Evolutionary conservation across 192 early-diverging fungal genomes (phyloP).

Genomic region (Coemansia pectinata): DNA sequence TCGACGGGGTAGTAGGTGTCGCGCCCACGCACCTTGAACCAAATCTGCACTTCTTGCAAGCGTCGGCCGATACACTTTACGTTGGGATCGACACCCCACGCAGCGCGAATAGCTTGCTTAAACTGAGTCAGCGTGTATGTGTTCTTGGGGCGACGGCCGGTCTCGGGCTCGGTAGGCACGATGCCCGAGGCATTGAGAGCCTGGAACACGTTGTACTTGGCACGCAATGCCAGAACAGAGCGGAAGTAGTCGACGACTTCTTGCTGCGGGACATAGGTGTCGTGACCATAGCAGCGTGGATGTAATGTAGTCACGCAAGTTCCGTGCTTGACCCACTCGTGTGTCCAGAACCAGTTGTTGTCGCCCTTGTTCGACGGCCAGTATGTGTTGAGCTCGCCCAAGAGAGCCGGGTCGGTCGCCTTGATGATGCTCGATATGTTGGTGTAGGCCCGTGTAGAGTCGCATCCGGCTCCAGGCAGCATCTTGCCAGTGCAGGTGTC

Average conservation of each 20-base stretch:
- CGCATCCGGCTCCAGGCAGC: conserved; percentile 60
- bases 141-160: conserved; percentile 43
- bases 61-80: conserved; percentile 38
- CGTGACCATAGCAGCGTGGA: conserved; percentile 58
- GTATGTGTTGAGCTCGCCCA: conserved; percentile 60
- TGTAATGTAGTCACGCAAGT: conserved; percentile 70
- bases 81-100: conserved; percentile 52
- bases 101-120: conserved; percentile 30
- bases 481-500: conserved; percentile 63
- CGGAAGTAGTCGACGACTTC: conserved; percentile 65
- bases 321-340: conserved; percentile 84
- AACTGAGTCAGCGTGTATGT: conserved; percentile 44
- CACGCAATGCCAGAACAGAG: conserved; percentile 56
- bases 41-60: conserved; percentile 49
- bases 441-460: conserved; percentile 60
- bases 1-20: conserved; percentile 46
- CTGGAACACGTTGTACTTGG: conserved; percentile 58
- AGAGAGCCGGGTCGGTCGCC: conserved; percentile 5
- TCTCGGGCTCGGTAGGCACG: conserved; percentile 43
- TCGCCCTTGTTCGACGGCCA: conserved; percentile 73
- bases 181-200: conserved; percentile 54
- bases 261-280: conserved; percentile 45
- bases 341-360: conserved; percentile 78
- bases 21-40: conserved; percentile 53
- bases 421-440: conserved; percentile 59